Evolutionary conservation across 495 filamentous ascomycete genomes (phyloP).

Genomic region (Talaromyces liani): DNA sequence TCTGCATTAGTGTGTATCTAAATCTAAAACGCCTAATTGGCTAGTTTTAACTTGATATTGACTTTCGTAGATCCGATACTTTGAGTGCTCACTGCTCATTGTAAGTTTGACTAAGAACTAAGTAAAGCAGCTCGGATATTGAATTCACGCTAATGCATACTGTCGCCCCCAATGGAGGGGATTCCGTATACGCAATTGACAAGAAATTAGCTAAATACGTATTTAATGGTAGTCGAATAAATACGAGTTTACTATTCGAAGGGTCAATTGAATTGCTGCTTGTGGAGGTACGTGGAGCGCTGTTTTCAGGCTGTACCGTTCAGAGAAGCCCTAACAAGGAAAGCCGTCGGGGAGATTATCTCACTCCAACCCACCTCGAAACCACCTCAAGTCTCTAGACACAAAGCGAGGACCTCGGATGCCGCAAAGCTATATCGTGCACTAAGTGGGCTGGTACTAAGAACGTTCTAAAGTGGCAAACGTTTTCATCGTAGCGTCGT

Average conservation of each 20-base stretch:
- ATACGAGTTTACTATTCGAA: too few relatives aligned
- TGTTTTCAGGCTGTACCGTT: background rate
- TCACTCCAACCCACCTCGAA: background rate
- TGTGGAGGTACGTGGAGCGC: background rate
- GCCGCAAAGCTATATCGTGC: background rate
- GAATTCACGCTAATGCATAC: background rate
- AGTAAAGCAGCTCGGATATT: background rate
- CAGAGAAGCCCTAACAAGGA: background rate
- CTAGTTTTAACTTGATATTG: background rate
- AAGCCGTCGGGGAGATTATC: slow-evolving; percentile 2
- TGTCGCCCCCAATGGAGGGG: background rate
- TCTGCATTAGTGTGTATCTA: background rate
- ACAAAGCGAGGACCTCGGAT: background rate
- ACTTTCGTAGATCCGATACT: background rate
- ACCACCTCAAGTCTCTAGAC: background rate
- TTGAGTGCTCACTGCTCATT: background rate
- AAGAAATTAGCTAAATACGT: background rate
- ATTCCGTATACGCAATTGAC: background rate
- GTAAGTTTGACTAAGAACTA: background rate
- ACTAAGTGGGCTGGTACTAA: background rate
- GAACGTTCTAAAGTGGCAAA: background rate
- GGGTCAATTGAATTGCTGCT: background rate
- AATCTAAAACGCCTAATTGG: background rate
- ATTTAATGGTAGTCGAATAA: too few relatives aligned
- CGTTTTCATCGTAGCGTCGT: background rate